Conservation (phyloP, 1,139 yeast species). For the Hyphopichia khmerensis region DNA sequence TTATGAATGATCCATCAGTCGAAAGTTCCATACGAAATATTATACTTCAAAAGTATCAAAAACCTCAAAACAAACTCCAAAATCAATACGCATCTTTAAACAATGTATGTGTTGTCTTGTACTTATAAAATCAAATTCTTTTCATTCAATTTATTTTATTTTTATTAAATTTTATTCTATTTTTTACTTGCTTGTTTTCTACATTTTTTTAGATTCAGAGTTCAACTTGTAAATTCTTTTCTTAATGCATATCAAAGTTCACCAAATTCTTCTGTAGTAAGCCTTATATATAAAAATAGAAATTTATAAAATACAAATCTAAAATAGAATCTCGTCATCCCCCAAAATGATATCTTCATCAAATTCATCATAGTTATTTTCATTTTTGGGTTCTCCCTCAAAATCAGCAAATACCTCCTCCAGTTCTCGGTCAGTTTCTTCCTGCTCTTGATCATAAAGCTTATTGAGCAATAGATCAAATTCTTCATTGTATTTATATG, state of each 20-base stretch:
- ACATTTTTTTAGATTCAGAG: not conserved
- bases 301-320: not conserved
- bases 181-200: not conserved
- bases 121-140: not conserved
- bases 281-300: not conserved
- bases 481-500: conserved; percentile 26
- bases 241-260: not conserved
- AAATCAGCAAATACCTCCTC: not conserved
- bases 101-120: not conserved
- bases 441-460: conserved; percentile 4
- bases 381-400: too few species aligned
- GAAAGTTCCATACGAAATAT: too few species aligned
- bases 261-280: not conserved
- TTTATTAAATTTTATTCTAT: not conserved
- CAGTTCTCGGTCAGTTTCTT: conserved; percentile 1
- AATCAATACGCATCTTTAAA: not conserved
- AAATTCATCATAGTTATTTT: not conserved
- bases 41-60: too few species aligned
- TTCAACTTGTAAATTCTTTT: not conserved
- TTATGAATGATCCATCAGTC: too few species aligned
- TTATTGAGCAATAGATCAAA: conserved; percentile 16
- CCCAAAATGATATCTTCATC: conserved; percentile 1
- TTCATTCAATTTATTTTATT: not conserved
- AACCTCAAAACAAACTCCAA: not conserved
- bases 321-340: conserved; percentile 3